Evolutionary conservation across 768 basidiomycete genomes (phyloP).

Genomic region (Boletus rubropictus): DNA sequence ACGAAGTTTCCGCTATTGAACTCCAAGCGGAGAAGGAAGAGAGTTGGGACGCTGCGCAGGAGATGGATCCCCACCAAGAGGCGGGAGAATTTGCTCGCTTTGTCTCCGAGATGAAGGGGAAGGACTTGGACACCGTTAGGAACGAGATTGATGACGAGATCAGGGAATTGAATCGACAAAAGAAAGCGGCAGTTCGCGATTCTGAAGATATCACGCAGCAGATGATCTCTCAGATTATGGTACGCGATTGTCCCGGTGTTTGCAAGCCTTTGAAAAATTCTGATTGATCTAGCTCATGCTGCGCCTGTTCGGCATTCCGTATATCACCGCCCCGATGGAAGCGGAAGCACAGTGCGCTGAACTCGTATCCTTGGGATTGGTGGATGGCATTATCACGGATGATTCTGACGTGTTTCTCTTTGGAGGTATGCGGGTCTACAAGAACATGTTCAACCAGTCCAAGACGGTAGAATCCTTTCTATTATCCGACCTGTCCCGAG

Average conservation of each 20-base stretch:
- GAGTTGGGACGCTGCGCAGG: constrained; percentile 79
- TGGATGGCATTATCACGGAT: constrained; percentile 97
- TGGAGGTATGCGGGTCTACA: constrained; percentile 91
- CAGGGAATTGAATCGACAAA: constrained; percentile 68
- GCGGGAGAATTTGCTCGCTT: constrained; percentile 91
- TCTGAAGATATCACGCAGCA: constrained; percentile 93
- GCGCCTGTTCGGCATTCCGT: constrained; percentile 93
- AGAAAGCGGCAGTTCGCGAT: constrained; percentile 86
- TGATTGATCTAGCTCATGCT: constrained; percentile 63
- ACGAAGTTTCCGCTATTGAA: constrained; percentile 14
- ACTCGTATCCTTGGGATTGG: constrained; percentile 75
- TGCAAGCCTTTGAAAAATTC: not conserved
- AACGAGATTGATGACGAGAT: constrained; percentile 94
- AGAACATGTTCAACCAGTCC: constrained; percentile 99
- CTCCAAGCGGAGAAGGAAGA: constrained; percentile 30
- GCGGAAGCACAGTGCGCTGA: constrained; percentile 98
- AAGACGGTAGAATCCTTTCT: constrained; percentile 98
- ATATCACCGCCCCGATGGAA: constrained; percentile 98
- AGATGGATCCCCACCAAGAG: constrained; percentile 75
- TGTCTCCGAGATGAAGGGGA: constrained; percentile 85
- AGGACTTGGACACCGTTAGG: constrained; percentile 72
- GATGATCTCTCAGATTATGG: constrained; percentile 85
- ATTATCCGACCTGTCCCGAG: constrained; percentile 72
- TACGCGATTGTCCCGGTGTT: constrained; percentile 23
- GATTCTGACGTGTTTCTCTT: constrained; percentile 99